Base-by-base conservation (phyloP, 2,329 filamentous ascomycete species). In the Zarea fungicola region DNA sequence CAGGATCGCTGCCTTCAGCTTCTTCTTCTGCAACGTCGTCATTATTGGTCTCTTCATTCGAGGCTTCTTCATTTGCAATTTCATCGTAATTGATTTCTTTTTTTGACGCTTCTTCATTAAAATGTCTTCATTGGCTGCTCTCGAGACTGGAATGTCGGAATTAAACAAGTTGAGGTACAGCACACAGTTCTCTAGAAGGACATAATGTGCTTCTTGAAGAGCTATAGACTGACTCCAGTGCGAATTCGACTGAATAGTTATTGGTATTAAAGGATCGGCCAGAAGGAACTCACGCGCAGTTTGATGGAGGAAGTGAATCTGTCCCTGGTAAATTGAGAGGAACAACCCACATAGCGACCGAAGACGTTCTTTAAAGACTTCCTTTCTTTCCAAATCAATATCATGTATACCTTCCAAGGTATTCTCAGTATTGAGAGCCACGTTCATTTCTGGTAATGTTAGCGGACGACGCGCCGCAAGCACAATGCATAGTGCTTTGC, bases 231-330 rank as follows among this genome's bases (percentile, higher is more conserved):
- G n/a, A n/a, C n/a, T n/a, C 36, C 36, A 40, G 36, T 19, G 19
- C 22, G 36, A 9, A 4, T 22, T 22, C 6, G 36, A 22, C 19
- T 14, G 21, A 40, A 19, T 19, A 7, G 36, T 40, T 40, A 19
- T 21, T 4, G 41, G 23, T 6, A 22, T 44, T 51, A 26, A 43
- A 10, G 21, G 42, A 34, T 55, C 39, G 44, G 52, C 48, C 1
- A 62, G 50, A 32, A 65, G 60, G 52, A 65, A 66, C 42, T 65
- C 62, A 7, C 60, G 54, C 32, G 61, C 63, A 2, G 62, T 64
- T 55, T 65, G 60, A 48, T 65, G 60, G 11, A 65, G 48, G 28
- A 66, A 58, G 37, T 63, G 61, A 39, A 66, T 37, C 9, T 42
- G 61, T n/a, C 48, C 55, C 10, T 60, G 39, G 28, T 65, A 11